Evolutionary conservation across 352 stramenopile genomes (phyloP).

Genomic region (Pelagophyceae sp.): DNA sequence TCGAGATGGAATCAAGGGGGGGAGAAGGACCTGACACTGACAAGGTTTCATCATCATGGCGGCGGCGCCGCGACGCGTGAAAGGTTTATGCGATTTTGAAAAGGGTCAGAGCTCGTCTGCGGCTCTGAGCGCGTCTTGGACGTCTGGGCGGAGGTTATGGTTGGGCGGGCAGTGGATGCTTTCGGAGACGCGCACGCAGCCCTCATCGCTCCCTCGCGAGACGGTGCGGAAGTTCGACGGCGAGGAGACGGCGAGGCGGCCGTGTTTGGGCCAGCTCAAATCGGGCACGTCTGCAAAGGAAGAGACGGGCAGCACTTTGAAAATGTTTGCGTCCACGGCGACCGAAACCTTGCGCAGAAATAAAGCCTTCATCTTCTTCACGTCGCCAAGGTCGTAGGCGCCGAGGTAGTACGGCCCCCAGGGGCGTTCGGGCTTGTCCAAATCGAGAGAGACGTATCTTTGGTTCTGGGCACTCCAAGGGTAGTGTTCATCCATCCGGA

Average conservation of each 20-base stretch:
- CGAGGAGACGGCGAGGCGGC: neutral
- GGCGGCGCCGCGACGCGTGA: no score
- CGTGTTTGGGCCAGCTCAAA: neutral
- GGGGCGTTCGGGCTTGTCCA: slow-evolving; percentile 1
- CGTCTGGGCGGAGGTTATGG: neutral
- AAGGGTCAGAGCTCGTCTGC: no score
- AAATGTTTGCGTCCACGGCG: slow-evolving; percentile 23
- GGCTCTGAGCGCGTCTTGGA: neutral
- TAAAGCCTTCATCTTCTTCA: slow-evolving; percentile 46
- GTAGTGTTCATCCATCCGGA: slow-evolving; percentile 59
- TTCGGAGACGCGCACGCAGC: slow-evolving; percentile 17
- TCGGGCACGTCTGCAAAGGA: neutral
- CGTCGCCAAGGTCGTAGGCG: slow-evolving; percentile 46
- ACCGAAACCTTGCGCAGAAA: slow-evolving; percentile 54
- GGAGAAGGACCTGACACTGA: no score
- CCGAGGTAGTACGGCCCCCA: slow-evolving; percentile 63
- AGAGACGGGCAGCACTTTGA: slow-evolving; percentile 12
- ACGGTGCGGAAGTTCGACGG: neutral
- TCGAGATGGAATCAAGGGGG: no score
- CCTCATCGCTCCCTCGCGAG: neutral
- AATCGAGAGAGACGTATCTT: neutral
- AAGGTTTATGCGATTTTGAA: no score
- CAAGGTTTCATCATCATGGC: no score
- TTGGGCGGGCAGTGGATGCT: slow-evolving; percentile 14
- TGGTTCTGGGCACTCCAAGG: slow-evolving; percentile 1